A percentile compares a stretch with the other conserved stretches of the same genome.
Conservation (phyloP, 306 rosid genomes). For the Vachellia pachyceras region DNA sequence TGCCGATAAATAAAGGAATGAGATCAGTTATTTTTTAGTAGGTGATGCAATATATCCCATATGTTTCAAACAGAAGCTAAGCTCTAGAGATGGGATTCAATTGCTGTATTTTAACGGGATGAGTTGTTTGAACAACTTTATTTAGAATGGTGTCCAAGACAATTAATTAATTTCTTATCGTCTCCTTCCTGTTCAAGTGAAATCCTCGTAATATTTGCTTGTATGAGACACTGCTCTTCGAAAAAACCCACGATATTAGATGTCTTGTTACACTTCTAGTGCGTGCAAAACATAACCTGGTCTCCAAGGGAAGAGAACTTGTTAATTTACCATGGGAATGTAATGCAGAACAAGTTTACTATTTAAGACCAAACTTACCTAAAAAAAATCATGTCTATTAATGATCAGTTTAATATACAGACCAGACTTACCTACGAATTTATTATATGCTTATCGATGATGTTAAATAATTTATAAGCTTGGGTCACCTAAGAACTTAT, state of each 20-base stretch:
- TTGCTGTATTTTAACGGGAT: constrained; percentile 27
- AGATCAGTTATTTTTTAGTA: constrained; percentile 33
- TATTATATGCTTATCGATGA: background rate
- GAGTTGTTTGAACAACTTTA: constrained; percentile 64
- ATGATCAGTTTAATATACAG: background rate
- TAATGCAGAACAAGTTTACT: background rate
- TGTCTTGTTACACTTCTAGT: constrained; percentile 16
- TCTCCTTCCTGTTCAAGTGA: constrained; percentile 60
- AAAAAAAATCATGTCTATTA: background rate
- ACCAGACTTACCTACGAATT: background rate
- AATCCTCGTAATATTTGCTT: constrained; percentile 27
- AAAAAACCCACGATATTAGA: constrained; percentile 16
- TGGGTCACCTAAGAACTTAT: no score
- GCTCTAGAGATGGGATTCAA: background rate
- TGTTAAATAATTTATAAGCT: background rate
- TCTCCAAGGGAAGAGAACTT: background rate
- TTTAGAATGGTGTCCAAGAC: constrained; percentile 76
- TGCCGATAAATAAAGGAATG: constrained; percentile 37
- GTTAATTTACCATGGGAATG: no score
- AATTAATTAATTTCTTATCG: constrained; percentile 44
- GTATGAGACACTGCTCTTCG: background rate
- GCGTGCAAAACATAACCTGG: background rate
- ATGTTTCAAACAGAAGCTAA: constrained; percentile 41
- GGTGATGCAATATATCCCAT: constrained; percentile 21
- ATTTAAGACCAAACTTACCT: background rate